Evolutionary conservation across 352 stramenopile genomes (phyloP).

Genomic region (Phytopythium aichiense): DNA sequence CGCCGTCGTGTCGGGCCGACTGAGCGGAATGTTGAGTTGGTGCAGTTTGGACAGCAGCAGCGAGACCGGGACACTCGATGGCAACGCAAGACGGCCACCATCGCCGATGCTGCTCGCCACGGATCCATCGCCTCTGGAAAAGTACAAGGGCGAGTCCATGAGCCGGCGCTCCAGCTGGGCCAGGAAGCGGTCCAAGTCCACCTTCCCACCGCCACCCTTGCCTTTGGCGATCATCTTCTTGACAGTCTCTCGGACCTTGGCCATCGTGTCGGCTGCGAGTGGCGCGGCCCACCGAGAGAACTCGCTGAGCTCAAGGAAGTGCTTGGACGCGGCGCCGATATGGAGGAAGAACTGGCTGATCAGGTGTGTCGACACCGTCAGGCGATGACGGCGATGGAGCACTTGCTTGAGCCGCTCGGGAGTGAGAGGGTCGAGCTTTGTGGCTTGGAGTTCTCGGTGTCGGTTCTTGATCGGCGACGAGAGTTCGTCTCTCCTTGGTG

Average conservation of each 20-base stretch:
- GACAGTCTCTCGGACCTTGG: conserved; percentile 28
- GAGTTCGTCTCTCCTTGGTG: conserved; percentile 1
- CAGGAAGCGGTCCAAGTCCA: conserved; percentile 53
- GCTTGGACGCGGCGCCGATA: conserved; percentile 32
- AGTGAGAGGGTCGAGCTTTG: conserved; percentile 29
- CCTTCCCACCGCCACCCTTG: conserved; percentile 36
- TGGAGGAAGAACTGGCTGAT: conserved; percentile 53
- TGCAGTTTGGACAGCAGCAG: conserved; percentile 38
- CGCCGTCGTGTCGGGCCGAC: conserved; percentile 24
- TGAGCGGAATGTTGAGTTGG: conserved; percentile 40
- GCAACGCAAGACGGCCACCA: conserved; percentile 2
- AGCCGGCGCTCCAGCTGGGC: conserved; percentile 26
- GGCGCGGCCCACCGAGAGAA: conserved; percentile 44
- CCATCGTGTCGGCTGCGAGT: conserved; percentile 24
- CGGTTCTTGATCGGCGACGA: conserved; percentile 10
- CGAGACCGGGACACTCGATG: conserved; percentile 12
- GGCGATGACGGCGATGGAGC: conserved; percentile 19
- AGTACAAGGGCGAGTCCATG: conserved; percentile 20
- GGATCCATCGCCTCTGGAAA: not conserved
- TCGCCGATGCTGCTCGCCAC: not conserved
- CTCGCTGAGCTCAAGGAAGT: conserved; percentile 37
- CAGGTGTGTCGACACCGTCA: conserved; percentile 38
- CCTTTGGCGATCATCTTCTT: conserved; percentile 38
- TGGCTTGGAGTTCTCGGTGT: conserved; percentile 17
- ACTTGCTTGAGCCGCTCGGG: conserved; percentile 28